Conservation (phyloP, 73 alveolate species). For the Paramecium primaurelia region DNA sequence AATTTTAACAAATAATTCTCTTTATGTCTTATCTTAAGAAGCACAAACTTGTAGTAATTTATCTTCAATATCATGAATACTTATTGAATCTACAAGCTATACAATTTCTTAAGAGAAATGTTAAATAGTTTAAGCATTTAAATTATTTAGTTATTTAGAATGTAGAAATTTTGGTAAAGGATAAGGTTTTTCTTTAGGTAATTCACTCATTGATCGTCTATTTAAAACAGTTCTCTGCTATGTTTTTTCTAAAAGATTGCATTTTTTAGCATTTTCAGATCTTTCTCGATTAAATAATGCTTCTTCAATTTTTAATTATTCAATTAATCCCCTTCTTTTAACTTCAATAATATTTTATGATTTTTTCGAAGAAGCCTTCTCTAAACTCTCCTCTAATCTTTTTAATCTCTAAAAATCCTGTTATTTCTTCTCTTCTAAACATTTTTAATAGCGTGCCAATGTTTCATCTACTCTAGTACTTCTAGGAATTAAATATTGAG, state of each 20-base stretch:
- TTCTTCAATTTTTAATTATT: neutral
- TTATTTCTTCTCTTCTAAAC: neutral
- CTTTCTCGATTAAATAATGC: neutral
- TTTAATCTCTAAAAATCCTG: neutral
- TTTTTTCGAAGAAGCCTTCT: neutral
- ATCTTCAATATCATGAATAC: neutral
- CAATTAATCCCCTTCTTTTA: neutral
- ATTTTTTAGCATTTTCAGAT: neutral
- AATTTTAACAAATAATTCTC: neutral
- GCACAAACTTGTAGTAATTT: neutral
- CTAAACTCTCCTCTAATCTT: neutral
- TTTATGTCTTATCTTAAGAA: neutral
- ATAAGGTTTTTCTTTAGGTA: neutral
- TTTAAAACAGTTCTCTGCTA: neutral
- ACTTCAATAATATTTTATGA: neutral
- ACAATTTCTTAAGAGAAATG: neutral
- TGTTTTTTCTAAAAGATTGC: neutral
- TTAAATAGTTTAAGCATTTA: neutral
- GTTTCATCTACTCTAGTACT: conserved; percentile 20
- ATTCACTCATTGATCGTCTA: neutral
- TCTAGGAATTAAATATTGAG: neutral
- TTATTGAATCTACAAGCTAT: neutral
- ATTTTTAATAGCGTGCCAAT: neutral
- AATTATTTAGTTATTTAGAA: neutral
- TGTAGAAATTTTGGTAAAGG: neutral